Evolutionary conservation across 2,329 filamentous ascomycete species (phyloP), one percentile per base, ranked within the genome.

Genomic region (Emmonsia crescens): DNA sequence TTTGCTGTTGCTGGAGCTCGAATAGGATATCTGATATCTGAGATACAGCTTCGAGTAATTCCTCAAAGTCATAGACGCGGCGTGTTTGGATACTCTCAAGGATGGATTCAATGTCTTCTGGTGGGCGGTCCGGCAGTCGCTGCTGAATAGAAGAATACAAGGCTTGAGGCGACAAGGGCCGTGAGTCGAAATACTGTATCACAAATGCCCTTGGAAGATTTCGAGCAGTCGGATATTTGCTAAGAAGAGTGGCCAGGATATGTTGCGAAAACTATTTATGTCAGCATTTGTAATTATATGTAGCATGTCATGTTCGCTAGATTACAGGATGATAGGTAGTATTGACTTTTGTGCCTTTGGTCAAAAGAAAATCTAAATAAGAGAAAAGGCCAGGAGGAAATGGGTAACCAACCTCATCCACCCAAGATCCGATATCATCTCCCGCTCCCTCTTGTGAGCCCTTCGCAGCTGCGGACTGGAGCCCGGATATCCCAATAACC

Each of bases 21-120:
- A 62, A 61, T 51, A 66, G 54, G n/a, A 59, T 62, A 46, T 66
- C 59, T 33, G 65, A 66, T 29, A 64, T 38, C 31, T 64, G 58
- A 46, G 52, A 56, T 40, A 66, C 59, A 16, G 64, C 61, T 38
- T 62, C 55, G 8, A 64, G 46, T 14, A 66, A 60, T n/a, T 66
- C 64, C 16, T 60, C 54, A 27, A 66, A 64, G 42, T 63, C 60
- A 27, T 62, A 64, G 5, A 59, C 63, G n/a, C 61, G 64, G 58
- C 58, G 55, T 55, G 65, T 61, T 36, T 63, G 62, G 33, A 65
- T 55, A 29, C 31, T 63, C 4, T 57, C 44, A 14, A 65, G 36
- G n/a, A 66, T 60, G 10, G 31, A 14, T 40, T 63, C 42, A n/a
- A 60, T 48, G 10, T 56, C 56, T 40, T 62, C 52, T 1, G 46